Evolutionary conservation across 192 early-diverging fungal species (phyloP).

Genomic region (Rhizophagus prolifer): DNA sequence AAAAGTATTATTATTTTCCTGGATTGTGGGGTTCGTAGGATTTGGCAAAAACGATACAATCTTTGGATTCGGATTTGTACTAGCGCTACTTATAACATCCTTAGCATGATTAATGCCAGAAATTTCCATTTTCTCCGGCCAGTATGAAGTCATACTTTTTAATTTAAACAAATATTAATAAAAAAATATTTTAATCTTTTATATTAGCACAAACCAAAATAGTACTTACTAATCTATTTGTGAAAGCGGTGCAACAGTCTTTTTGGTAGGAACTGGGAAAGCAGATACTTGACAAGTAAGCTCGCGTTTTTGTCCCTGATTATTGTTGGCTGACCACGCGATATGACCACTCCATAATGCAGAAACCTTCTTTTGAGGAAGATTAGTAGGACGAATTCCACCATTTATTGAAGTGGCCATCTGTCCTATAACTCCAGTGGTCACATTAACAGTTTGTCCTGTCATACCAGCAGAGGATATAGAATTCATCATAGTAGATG

Average conservation of each 20-base stretch:
- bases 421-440: background rate
- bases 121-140: conserved; percentile 20
- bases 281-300: conserved; percentile 8
- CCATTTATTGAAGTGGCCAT: background rate
- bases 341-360: conserved; percentile 19
- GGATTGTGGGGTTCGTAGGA: background rate
- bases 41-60: conserved; percentile 7
- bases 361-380: background rate
- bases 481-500: background rate
- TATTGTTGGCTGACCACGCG: background rate
- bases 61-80: background rate
- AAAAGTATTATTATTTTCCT: conserved; percentile 8
- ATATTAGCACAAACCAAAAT: background rate
- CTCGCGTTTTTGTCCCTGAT: background rate
- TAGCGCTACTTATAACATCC: background rate
- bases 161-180: background rate
- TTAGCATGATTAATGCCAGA: background rate
- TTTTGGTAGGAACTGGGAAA: background rate
- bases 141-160: background rate
- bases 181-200: too few relatives aligned
- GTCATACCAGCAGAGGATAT: background rate
- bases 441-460: background rate
- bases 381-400: background rate
- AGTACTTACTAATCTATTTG: conserved; percentile 3
- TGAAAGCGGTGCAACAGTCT: background rate